A percentile compares a stretch with the other conserved stretches of the same genome.
Conservation (phyloP, 1,284 basidiomycete genomes). For the Vanrija humicola region DNA sequence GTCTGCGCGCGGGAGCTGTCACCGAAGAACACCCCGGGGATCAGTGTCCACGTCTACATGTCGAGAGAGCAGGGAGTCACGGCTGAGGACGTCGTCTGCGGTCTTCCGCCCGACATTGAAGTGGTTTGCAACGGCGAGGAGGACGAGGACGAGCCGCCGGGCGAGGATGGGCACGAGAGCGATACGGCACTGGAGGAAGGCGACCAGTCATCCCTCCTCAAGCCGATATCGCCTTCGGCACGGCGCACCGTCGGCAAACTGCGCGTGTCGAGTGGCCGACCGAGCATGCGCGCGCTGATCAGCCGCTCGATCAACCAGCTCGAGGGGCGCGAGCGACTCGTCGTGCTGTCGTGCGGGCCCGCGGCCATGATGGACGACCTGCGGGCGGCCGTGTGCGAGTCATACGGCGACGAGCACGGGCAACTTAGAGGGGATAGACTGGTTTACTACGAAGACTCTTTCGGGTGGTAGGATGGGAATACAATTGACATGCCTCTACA, state of each 20-base stretch:
- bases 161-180: background rate
- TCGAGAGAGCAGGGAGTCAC: background rate
- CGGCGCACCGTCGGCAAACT: background rate
- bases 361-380: slow-evolving; percentile 25
- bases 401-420: slow-evolving; percentile 17
- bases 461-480: slow-evolving; percentile 18
- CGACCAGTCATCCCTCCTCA: background rate
- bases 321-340: slow-evolving; percentile 18
- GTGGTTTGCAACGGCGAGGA: background rate
- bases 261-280: slow-evolving; percentile 10
- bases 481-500: no score
- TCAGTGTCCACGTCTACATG: slow-evolving; percentile 6
- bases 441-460: slow-evolving; percentile 27
- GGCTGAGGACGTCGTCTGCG: background rate
- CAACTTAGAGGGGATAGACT: slow-evolving; percentile 12
- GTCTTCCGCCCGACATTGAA: background rate
- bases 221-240: background rate
- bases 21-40: background rate
- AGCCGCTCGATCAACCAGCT: slow-evolving; percentile 1
- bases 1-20: slow-evolving; percentile 17
- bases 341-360: slow-evolving; percentile 25
- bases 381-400: slow-evolving; percentile 11
- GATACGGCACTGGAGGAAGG: background rate
- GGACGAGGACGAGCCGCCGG: background rate
- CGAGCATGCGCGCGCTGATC: slow-evolving; percentile 8